Conservation (phyloP, 2,329 filamentous ascomycete species). For the Penicillium freii region DNA sequence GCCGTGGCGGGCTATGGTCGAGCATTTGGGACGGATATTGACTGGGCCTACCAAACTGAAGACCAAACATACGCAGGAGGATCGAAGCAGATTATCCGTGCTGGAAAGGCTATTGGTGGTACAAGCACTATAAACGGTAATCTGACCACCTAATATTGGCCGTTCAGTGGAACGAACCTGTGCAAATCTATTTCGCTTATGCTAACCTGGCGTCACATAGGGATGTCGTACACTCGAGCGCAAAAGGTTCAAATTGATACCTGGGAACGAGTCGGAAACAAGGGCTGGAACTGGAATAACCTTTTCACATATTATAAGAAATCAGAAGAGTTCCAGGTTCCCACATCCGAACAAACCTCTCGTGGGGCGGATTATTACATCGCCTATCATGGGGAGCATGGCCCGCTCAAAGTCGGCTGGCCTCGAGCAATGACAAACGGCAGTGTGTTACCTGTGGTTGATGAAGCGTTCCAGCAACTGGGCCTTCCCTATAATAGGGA, state of each 20-base stretch:
- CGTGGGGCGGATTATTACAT: conserved; percentile 30
- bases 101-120: conserved; percentile 47
- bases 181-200: background rate
- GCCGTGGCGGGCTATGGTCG: conserved; percentile 24
- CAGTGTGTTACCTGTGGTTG: conserved; percentile 33
- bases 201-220: conserved; percentile 17
- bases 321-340: conserved; percentile 29
- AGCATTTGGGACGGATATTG: conserved; percentile 39
- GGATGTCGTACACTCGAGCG: conserved; percentile 41
- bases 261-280: conserved; percentile 37
- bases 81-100: conserved; percentile 35
- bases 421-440: conserved; percentile 22
- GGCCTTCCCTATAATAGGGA: conserved; percentile 45
- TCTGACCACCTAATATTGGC: background rate
- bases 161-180: too few relatives aligned
- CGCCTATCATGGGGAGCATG: conserved; percentile 29
- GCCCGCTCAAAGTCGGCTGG: conserved; percentile 34
- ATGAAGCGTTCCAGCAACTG: conserved; percentile 39
- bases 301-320: conserved; percentile 35
- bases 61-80: conserved; percentile 43
- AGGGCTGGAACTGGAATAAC: conserved; percentile 35
- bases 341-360: conserved; percentile 23
- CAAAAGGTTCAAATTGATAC: conserved; percentile 40
- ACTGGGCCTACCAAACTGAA: conserved; percentile 45
- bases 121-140: conserved; percentile 47